Evolutionary conservation across 257 asterid species (phyloP), one percentile per base, ranked within the genome.

Genomic region (Capsicum rhomboideum): DNA sequence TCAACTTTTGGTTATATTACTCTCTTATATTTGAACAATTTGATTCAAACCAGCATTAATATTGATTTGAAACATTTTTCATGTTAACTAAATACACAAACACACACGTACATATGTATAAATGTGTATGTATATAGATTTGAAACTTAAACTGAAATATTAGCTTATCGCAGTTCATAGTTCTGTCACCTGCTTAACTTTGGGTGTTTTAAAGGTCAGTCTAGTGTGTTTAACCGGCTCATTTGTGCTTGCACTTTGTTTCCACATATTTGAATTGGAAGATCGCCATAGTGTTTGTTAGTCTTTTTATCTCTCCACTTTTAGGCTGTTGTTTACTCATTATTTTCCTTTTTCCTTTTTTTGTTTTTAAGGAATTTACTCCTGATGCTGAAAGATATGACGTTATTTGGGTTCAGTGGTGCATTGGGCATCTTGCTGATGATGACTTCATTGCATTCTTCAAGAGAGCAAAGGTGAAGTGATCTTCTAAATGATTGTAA

Each of bases 391-490:
- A 79, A 89, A 93, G 99, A 86, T 97, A 95, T 26, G 96, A 97
- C 81, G 82, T 96, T 82, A 97, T 97, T 88, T 97, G 99, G 99
- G 89, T 97, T 59, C 99, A 97, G 85, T 97, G 99, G 99, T 97
- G 99, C 83, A 97, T 97, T 79, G 98, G 98, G 50, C 99, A 97
- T 90, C 98, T 97, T 84, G 91, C 98, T 29, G 98, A 97, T 87
- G 98, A 97, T 49, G 99, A 97, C 85, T 89, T 97, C 53, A 86
- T 97, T 44, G 87, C 96, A 74, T 97, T 97, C 88, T 95, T 97
- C 90, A 88, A 88, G 49, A 92, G 98, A 84, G 97, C 99, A 83
- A 90, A 92, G 98, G 98, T 93, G 85, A 86, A 58, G 44, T 46
- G 42, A 72, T 86, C 68, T 77, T 21, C 31, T 71, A 61, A 78